phyloP scores from a whole-genome alignment of 2,329 filamentous ascomycete genomes.

The Scytalidium lignicola region DNA sequence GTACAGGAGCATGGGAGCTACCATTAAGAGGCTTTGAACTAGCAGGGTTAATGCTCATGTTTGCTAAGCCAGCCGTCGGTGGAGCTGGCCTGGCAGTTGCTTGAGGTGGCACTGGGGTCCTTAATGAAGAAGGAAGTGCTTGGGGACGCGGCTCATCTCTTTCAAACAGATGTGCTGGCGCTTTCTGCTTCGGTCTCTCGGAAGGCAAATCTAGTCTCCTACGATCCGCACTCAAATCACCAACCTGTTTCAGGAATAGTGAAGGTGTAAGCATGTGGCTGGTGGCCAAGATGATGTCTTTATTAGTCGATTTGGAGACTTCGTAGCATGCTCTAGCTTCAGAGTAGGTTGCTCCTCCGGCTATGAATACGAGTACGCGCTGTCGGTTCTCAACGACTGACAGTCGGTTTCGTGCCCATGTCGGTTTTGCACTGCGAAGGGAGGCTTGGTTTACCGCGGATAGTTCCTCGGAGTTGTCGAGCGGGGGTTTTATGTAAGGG shows the following conservation, averaged over 20 bases:
- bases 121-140: constrained; percentile 23
- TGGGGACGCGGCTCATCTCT: constrained; percentile 52
- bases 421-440: constrained; percentile 84
- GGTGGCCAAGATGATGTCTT: constrained; percentile 83
- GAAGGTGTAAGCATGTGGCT: constrained; percentile 89
- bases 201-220: constrained; percentile 74
- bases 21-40: constrained; percentile 3
- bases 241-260: constrained; percentile 76
- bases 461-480: constrained; percentile 55
- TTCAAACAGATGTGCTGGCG: constrained; percentile 83
- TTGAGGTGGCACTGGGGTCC: constrained; percentile 15
- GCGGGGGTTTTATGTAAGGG: constrained; percentile 67
- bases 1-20: constrained; percentile 41
- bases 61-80: constrained; percentile 20
- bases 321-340: constrained; percentile 90
- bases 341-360: constrained; percentile 89
- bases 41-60: constrained; percentile 19
- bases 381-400: constrained; percentile 77
- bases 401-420: constrained; percentile 83
- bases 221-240: constrained; percentile 71
- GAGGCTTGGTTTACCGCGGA: constrained; percentile 61
- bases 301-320: constrained; percentile 62
- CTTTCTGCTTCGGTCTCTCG: constrained; percentile 73
- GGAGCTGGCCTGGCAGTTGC: constrained; percentile 16
- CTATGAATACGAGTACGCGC: constrained; percentile 89